phyloP scores from a whole-genome alignment of 441 rosid genomes.

The Lepidium campestre region DNA sequence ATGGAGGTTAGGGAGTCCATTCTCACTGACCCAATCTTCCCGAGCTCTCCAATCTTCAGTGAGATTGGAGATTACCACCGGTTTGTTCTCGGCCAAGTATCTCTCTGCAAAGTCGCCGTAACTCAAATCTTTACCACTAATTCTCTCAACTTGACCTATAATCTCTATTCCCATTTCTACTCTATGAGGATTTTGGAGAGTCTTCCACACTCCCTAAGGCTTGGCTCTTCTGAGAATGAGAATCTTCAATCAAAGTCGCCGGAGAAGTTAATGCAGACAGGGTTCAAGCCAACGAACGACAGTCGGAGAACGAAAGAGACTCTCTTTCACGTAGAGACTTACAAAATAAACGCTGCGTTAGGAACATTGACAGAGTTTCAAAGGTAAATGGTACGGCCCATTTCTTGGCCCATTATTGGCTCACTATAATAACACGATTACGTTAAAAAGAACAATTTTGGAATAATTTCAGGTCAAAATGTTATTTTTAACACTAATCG shows the following conservation, averaged over 20 bases:
- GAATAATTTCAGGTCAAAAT: neutral
- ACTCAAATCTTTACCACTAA: conserved; percentile 55
- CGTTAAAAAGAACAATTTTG: neutral
- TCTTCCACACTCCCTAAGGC: neutral
- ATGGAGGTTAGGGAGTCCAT: conserved; percentile 56
- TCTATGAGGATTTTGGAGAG: neutral
- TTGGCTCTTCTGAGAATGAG: neutral
- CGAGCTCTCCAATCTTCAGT: conserved; percentile 84
- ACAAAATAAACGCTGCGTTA: neutral
- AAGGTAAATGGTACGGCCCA: neutral
- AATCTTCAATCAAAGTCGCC: conserved; percentile 11
- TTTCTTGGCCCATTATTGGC: neutral
- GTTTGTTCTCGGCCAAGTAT: conserved; percentile 62
- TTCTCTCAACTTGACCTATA: conserved; percentile 55
- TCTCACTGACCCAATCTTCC: conserved; percentile 58
- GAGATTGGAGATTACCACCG: conserved; percentile 67
- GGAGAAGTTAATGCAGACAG: neutral
- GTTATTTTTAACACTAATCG: too few species aligned
- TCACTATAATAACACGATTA: neutral
- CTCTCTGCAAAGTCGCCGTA: conserved; percentile 55
- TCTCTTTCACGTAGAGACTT: neutral
- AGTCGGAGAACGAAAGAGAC: neutral
- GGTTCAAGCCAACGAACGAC: neutral
- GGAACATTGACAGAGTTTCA: neutral
- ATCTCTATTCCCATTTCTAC: conserved; percentile 50